phyloP scores from a whole-genome alignment of 495 filamentous ascomycete species.

The Lasiosphaeris hirsuta region DNA sequence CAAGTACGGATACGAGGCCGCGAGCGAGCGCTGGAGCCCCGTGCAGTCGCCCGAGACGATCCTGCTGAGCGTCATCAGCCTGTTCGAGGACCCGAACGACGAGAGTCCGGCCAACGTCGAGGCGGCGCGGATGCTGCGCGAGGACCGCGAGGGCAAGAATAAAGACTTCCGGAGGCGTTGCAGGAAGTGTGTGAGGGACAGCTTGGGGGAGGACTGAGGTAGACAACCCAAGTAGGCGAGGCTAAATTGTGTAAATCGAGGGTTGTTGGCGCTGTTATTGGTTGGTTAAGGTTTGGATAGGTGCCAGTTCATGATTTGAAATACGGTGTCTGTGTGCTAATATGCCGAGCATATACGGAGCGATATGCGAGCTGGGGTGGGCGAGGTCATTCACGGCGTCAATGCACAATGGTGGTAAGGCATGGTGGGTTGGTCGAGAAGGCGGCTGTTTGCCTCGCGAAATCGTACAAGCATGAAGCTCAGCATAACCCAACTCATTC shows the following conservation, averaged over 20 bases:
- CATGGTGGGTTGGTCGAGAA: too few relatives aligned
- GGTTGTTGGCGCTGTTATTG: not conserved
- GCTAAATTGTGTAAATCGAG: too few relatives aligned
- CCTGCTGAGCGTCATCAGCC: constrained; percentile 84
- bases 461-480: not conserved
- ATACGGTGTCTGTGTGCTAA: too few relatives aligned
- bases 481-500: not conserved
- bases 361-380: too few relatives aligned
- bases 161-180: constrained; percentile 76
- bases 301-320: too few relatives aligned
- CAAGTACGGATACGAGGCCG: constrained; percentile 89
- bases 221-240: not conserved
- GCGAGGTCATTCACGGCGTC: too few relatives aligned
- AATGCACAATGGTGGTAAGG: too few relatives aligned
- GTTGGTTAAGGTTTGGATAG: not conserved
- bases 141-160: constrained; percentile 59
- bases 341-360: too few relatives aligned
- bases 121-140: constrained; percentile 81
- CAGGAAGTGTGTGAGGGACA: constrained; percentile 76
- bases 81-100: constrained; percentile 90
- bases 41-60: constrained; percentile 97
- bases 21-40: constrained; percentile 93
- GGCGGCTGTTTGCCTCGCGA: too few relatives aligned
- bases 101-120: constrained; percentile 96
- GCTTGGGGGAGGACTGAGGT: constrained; percentile 67